A percentile compares a stretch with the other conserved stretches of the same genome.
phyloP scores from a whole-genome alignment of 2,329 filamentous ascomycete genomes.

The Septoria linicola region DNA sequence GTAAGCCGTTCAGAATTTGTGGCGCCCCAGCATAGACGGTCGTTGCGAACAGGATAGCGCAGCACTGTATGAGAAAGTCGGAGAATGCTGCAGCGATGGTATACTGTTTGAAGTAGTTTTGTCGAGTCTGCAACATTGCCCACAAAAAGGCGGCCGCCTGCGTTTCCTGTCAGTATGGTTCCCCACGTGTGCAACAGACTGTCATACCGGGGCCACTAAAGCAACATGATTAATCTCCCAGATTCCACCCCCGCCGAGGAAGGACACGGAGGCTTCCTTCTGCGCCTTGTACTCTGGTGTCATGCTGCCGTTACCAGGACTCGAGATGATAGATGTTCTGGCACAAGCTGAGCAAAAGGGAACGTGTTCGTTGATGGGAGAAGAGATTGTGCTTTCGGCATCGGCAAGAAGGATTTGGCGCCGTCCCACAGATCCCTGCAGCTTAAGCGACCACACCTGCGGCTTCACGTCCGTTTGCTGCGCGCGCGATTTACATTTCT shows the following conservation, averaged over 20 bases:
- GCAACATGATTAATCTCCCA: constrained; percentile 85
- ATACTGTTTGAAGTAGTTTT: constrained; percentile 80
- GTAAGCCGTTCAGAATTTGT: constrained; percentile 69
- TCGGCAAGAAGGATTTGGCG: constrained; percentile 2
- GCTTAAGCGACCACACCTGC: constrained; percentile 4
- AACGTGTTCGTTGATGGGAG: constrained; percentile 11
- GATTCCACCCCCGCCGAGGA: constrained; percentile 78
- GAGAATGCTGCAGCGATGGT: constrained; percentile 64
- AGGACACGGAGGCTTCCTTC: constrained; percentile 95
- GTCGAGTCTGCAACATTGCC: constrained; percentile 81
- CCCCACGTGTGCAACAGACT: constrained; percentile 28
- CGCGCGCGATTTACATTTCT: too few species aligned
- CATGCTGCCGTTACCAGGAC: constrained; percentile 23
- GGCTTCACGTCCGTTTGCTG: not conserved
- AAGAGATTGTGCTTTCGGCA: constrained; percentile 8
- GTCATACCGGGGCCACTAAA: constrained; percentile 75
- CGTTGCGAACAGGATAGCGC: constrained; percentile 75
- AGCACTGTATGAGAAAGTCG: constrained; percentile 87
- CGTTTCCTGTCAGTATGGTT: constrained; percentile 25
- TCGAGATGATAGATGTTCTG: not conserved
- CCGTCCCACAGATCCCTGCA: constrained; percentile 7
- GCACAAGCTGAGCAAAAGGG: constrained; percentile 13
- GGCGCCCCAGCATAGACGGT: constrained; percentile 80
- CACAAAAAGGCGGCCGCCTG: constrained; percentile 81
- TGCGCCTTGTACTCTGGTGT: constrained; percentile 73